These are phyloP conservation scores for Eucalyptus sp. DNA, from an alignment of 345 rosid species.

Conservation along the genomic window DNA sequence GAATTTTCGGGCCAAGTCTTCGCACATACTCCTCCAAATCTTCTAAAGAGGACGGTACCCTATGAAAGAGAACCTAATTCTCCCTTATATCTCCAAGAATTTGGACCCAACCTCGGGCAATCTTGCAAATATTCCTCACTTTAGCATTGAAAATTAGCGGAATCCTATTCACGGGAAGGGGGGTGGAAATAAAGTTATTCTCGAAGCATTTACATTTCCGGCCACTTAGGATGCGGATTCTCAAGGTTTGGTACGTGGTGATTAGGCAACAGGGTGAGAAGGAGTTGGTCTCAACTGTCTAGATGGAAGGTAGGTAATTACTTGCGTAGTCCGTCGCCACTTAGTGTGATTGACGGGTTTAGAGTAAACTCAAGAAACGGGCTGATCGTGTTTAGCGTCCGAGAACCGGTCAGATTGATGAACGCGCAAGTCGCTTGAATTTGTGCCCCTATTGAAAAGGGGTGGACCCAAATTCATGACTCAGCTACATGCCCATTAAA, in stretches of 20 bases:
- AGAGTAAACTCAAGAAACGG: background rate
- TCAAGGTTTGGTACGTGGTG: background rate
- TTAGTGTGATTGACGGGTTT: background rate
- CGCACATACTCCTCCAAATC: background rate
- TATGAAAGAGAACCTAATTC: conserved; percentile 28
- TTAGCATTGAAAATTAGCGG: background rate
- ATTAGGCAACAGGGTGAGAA: background rate
- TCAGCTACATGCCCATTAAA: background rate
- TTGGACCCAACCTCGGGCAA: background rate
- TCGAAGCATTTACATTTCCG: background rate
- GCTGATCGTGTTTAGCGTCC: background rate
- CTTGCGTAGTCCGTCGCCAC: background rate
- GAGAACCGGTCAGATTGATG: background rate
- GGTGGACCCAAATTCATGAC: background rate
- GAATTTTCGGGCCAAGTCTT: background rate
- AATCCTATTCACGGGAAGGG: background rate
- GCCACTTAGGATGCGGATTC: background rate
- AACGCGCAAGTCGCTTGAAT: background rate
- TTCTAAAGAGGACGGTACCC: background rate
- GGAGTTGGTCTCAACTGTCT: background rate
- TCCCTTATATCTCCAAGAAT: background rate
- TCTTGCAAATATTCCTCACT: background rate
- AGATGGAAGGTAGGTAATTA: background rate
- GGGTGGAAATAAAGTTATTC: background rate
- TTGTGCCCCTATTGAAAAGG: background rate